These are phyloP conservation scores for Apiospora sp. DNA, from an alignment of 2,329 filamentous ascomycete species.

Conservation along the genomic window DNA sequence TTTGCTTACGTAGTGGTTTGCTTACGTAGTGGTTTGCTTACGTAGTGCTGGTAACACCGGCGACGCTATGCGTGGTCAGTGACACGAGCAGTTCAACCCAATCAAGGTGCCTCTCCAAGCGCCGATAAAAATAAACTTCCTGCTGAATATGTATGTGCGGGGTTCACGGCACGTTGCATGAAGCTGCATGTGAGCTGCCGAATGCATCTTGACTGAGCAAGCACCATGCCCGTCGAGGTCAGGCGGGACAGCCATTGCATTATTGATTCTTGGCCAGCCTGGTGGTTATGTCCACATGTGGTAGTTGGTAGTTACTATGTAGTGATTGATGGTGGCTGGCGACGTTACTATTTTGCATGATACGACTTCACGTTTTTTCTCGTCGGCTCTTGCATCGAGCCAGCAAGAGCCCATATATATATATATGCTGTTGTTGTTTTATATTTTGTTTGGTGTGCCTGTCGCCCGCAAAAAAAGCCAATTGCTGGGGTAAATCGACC, in stretches of 20 bases:
- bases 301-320: background rate
- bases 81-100: slow-evolving; percentile 32
- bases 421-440: no score
- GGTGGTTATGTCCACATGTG: background rate
- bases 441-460: background rate
- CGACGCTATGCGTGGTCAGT: slow-evolving; percentile 29
- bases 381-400: background rate
- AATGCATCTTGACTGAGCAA: background rate
- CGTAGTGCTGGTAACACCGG: background rate
- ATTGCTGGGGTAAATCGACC: background rate
- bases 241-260: background rate
- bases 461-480: background rate
- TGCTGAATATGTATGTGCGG: slow-evolving; percentile 13
- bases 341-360: background rate
- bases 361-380: background rate
- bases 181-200: slow-evolving; percentile 4
- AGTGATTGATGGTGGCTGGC: background rate
- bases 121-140: slow-evolving; percentile 34
- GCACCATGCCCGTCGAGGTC: background rate
- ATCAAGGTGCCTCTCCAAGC: slow-evolving; percentile 34
- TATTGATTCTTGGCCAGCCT: slow-evolving; percentile 2
- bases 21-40: slow-evolving; percentile 1
- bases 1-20: background rate
- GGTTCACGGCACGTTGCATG: slow-evolving; percentile 3
- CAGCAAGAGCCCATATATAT: no score